phyloP scores from a whole-genome alignment of 352 stramenopile genomes.

The Phytophthora hibernalis region DNA sequence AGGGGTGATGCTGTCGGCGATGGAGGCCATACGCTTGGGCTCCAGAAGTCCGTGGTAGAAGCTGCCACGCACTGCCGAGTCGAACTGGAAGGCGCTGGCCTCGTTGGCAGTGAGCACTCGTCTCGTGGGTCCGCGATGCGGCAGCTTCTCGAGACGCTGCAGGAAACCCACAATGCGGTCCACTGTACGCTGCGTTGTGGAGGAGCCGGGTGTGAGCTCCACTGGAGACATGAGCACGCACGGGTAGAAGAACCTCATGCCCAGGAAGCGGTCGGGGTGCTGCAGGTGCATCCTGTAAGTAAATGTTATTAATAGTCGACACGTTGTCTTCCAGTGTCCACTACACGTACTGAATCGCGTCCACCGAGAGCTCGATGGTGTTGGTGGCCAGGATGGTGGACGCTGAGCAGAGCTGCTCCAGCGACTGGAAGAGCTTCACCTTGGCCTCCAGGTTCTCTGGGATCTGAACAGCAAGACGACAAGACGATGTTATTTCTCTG shows the following conservation, averaged over 20 bases:
- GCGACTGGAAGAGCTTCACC: constrained; percentile 60
- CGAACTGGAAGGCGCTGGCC: constrained; percentile 68
- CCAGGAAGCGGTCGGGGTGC: constrained; percentile 61
- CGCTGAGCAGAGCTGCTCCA: constrained; percentile 61
- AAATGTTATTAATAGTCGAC: not conserved
- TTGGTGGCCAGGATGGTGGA: constrained; percentile 70
- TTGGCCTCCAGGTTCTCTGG: constrained; percentile 70
- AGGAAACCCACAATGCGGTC: constrained; percentile 57
- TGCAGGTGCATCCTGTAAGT: constrained; percentile 40
- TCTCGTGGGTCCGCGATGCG: constrained; percentile 67
- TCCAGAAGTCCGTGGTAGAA: constrained; percentile 75
- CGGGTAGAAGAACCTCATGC: constrained; percentile 79
- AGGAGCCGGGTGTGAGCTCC: constrained; percentile 55
- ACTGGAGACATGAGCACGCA: constrained; percentile 70
- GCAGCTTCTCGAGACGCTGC: constrained; percentile 59
- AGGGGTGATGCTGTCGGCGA: constrained; percentile 54
- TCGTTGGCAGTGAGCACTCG: constrained; percentile 65
- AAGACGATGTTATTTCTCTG: not conserved
- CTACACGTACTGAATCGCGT: constrained; percentile 64
- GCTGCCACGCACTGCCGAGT: constrained; percentile 58
- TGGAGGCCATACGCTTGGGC: constrained; percentile 43
- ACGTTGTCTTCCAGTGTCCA: not conserved
- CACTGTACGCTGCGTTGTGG: constrained; percentile 50
- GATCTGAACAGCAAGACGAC: constrained; percentile 39
- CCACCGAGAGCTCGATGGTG: constrained; percentile 65